phyloP scores from a whole-genome alignment of 1,284 basidiomycete species.

The Marasmius fiardii region DNA sequence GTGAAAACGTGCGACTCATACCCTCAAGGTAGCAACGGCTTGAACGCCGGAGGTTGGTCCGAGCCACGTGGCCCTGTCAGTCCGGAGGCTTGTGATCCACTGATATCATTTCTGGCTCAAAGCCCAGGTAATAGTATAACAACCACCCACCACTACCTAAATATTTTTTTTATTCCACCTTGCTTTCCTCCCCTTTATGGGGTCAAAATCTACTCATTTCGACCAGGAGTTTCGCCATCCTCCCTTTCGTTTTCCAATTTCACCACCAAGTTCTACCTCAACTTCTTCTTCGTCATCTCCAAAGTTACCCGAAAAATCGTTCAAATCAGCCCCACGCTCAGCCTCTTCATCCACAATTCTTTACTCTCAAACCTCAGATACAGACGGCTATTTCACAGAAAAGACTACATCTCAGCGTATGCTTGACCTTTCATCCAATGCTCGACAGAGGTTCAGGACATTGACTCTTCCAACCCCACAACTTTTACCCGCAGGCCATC shows the following conservation, averaged over 20 bases:
- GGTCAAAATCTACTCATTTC: slow-evolving; percentile 2
- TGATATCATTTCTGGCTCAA: slow-evolving; percentile 7
- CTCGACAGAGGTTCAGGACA: slow-evolving; percentile 30
- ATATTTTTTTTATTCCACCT: background rate
- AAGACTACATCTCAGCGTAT: slow-evolving; percentile 22
- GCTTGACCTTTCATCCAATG: slow-evolving; percentile 21
- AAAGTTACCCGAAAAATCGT: slow-evolving; percentile 24
- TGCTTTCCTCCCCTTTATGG: slow-evolving; percentile 7
- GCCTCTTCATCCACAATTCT: slow-evolving; percentile 21
- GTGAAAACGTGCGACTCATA: background rate
- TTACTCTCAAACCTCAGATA: slow-evolving; percentile 30
- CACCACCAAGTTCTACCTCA: slow-evolving; percentile 39
- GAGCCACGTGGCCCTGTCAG: background rate
- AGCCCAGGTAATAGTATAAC: background rate
- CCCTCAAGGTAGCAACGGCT: background rate
- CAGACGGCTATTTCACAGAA: slow-evolving; percentile 36
- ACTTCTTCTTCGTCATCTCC: slow-evolving; percentile 38
- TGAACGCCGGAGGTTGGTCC: background rate
- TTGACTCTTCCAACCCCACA: slow-evolving; percentile 35
- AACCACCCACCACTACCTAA: slow-evolving; percentile 1
- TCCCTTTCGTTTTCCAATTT: slow-evolving; percentile 36
- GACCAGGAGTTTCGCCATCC: background rate
- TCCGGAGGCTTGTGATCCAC: too few species aligned
- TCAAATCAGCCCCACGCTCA: slow-evolving; percentile 26
- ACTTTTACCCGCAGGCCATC: slow-evolving; percentile 16